phyloP scores from a whole-genome alignment of 202 grass and related monocot species.

The Hordeum pubiflorum region DNA sequence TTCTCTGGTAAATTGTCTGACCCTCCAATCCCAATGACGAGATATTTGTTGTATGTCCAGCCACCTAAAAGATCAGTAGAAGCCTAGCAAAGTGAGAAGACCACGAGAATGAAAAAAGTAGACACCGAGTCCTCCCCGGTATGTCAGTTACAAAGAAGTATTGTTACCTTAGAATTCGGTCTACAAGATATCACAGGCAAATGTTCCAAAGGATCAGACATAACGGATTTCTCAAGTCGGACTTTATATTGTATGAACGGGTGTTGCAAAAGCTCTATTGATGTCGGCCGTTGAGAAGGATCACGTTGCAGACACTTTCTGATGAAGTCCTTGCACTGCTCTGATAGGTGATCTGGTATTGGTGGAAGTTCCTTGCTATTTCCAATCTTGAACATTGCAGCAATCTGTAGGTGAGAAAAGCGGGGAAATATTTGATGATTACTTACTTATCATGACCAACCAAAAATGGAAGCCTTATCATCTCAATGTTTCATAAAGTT shows the following conservation, averaged over 20 bases:
- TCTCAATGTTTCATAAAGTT: neutral
- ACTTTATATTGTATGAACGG: slow-evolving; percentile 64
- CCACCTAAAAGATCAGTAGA: slow-evolving; percentile 42
- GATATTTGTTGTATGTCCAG: slow-evolving; percentile 53
- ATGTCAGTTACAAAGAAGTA: slow-evolving; percentile 14
- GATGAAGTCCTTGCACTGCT: slow-evolving; percentile 77
- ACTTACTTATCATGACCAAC: slow-evolving; percentile 18
- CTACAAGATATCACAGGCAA: slow-evolving; percentile 42
- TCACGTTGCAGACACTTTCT: slow-evolving; percentile 79
- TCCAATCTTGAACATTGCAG: slow-evolving; percentile 98
- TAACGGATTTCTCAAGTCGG: slow-evolving; percentile 50
- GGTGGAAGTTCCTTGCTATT: slow-evolving; percentile 94
- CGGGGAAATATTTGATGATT: slow-evolving; percentile 11
- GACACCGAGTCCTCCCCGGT: neutral
- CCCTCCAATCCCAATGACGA: slow-evolving; percentile 60
- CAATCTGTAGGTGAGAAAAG: slow-evolving; percentile 51
- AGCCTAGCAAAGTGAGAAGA: slow-evolving; percentile 7
- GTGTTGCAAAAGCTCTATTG: slow-evolving; percentile 74
- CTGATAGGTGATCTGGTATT: slow-evolving; percentile 89
- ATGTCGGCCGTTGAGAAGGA: slow-evolving; percentile 66
- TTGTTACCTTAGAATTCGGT: slow-evolving; percentile 51
- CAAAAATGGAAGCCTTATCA: neutral
- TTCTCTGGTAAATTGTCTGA: slow-evolving; percentile 63
- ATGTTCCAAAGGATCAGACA: slow-evolving; percentile 55
- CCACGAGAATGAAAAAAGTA: slow-evolving; percentile 14